These are phyloP conservation scores for Sphaerostilbella broomeana DNA, from an alignment of 2,329 filamentous ascomycete genomes.

Conservation along the genomic window DNA sequence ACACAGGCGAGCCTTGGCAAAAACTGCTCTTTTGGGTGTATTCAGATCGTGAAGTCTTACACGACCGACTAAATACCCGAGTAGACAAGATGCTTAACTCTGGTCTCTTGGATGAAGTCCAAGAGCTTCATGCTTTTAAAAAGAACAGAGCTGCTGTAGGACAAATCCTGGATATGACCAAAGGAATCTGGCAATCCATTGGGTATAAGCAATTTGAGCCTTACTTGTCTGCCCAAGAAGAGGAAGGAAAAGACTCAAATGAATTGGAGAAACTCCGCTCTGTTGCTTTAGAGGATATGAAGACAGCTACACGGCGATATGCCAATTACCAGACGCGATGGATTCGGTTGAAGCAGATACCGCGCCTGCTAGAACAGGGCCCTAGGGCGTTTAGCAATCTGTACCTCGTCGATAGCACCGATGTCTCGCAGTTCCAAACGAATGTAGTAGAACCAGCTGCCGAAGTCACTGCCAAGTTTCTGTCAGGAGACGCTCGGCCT, in stretches of 20 bases:
- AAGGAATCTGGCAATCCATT: constrained; percentile 94
- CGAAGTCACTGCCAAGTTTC: constrained; percentile 55
- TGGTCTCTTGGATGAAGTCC: constrained; percentile 45
- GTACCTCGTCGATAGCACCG: constrained; percentile 76
- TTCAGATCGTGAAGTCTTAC: constrained; percentile 60
- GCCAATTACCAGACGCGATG: constrained; percentile 77
- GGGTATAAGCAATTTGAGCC: constrained; percentile 86
- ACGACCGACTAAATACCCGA: constrained; percentile 64
- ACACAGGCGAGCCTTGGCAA: constrained; percentile 34
- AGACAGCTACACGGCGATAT: constrained; percentile 80
- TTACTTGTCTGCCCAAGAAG: constrained; percentile 52
- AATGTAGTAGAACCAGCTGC: constrained; percentile 62
- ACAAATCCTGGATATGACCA: constrained; percentile 58
- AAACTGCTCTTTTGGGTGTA: constrained; percentile 84
- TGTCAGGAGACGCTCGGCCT: constrained; percentile 50
- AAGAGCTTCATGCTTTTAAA: constrained; percentile 38
- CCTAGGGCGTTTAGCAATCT: constrained; percentile 49
- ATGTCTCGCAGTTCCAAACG: constrained; percentile 53
- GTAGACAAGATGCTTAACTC: constrained; percentile 75
- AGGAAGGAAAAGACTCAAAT: constrained; percentile 17
- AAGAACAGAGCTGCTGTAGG: constrained; percentile 35
- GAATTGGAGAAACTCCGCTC: constrained; percentile 50
- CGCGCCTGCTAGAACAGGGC: constrained; percentile 53
- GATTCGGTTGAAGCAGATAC: constrained; percentile 77
- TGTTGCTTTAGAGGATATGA: constrained; percentile 65